phyloP scores from a whole-genome alignment of 2,329 filamentous ascomycete species.

The Paecilomyces sp. region DNA sequence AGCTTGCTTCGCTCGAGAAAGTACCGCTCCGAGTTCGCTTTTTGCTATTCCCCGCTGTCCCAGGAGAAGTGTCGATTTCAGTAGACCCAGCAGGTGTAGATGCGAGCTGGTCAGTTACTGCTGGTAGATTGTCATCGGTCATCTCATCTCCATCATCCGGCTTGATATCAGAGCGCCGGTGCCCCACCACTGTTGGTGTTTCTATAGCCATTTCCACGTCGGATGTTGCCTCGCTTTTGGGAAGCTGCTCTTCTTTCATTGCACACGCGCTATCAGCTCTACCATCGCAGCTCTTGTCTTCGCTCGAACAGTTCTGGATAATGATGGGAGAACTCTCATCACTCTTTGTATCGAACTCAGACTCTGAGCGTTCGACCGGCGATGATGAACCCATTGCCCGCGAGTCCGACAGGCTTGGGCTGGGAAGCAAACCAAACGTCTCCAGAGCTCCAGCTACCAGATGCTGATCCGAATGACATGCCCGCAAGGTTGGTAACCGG shows the following conservation, averaged over 20 bases:
- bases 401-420: conserved; percentile 29
- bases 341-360: conserved; percentile 1
- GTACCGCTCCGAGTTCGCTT: conserved; percentile 25
- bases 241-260: background rate
- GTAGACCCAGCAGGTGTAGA: conserved; percentile 6
- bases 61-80: conserved; percentile 8
- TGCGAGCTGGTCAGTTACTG: background rate
- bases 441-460: conserved; percentile 22
- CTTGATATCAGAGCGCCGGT: background rate
- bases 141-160: background rate
- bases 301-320: background rate
- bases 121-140: background rate
- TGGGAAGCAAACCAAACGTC: conserved; percentile 28
- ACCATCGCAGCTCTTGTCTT: background rate
- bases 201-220: background rate
- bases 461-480: conserved; percentile 31
- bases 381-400: conserved; percentile 17
- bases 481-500: conserved; percentile 20
- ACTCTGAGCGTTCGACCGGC: conserved; percentile 20
- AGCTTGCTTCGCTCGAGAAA: conserved; percentile 30
- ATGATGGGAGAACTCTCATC: background rate
- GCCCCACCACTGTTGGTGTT: background rate
- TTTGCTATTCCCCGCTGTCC: conserved; percentile 13
- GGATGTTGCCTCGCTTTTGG: background rate
- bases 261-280: background rate